Percentiles rank a stretch among this genome's conserved stretches.
These are phyloP conservation scores for Wolfiporia cocos DNA, from an alignment of 1,284 basidiomycete species.

Conservation along the genomic window DNA sequence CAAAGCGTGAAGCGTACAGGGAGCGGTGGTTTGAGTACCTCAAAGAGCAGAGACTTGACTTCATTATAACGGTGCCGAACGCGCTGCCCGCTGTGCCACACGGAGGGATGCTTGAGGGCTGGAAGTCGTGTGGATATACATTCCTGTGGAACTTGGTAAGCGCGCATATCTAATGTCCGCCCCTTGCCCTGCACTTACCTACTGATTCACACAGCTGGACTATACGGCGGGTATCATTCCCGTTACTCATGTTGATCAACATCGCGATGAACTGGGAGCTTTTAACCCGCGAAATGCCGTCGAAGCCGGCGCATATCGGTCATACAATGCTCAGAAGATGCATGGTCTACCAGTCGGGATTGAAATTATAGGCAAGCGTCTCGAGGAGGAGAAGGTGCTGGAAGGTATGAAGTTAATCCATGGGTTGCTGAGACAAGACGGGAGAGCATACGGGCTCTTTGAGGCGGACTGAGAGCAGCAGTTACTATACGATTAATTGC, in stretches of 20 bases:
- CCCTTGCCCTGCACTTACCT: background rate
- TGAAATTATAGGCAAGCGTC: slow-evolving; percentile 51
- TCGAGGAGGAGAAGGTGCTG: slow-evolving; percentile 58
- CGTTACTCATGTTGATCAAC: slow-evolving; percentile 58
- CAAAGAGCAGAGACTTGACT: slow-evolving; percentile 38
- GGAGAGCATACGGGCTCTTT: slow-evolving; percentile 19
- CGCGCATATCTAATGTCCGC: too few relatives aligned
- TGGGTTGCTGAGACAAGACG: slow-evolving; percentile 13
- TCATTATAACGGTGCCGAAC: slow-evolving; percentile 54
- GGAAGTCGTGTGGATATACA: slow-evolving; percentile 25
- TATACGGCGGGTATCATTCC: slow-evolving; percentile 69
- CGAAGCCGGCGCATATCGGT: slow-evolving; percentile 26
- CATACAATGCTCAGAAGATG: slow-evolving; percentile 59
- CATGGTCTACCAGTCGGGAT: slow-evolving; percentile 64
- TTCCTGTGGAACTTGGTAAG: slow-evolving; percentile 61
- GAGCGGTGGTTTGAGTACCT: slow-evolving; percentile 27
- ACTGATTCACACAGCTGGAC: slow-evolving; percentile 43
- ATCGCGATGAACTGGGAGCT: slow-evolving; percentile 40
- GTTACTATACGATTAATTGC: too few relatives aligned
- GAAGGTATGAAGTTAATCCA: slow-evolving; percentile 41
- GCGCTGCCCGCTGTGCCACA: slow-evolving; percentile 49
- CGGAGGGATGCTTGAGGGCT: slow-evolving; percentile 30
- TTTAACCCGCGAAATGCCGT: slow-evolving; percentile 28
- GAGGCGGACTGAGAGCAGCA: too few relatives aligned
- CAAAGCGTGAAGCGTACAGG: slow-evolving; percentile 49